Percentiles rank a stretch among this genome's conserved stretches.
These are phyloP conservation scores for Penicillium goetzii DNA, from an alignment of 495 filamentous ascomycete species.

Conservation along the genomic window DNA sequence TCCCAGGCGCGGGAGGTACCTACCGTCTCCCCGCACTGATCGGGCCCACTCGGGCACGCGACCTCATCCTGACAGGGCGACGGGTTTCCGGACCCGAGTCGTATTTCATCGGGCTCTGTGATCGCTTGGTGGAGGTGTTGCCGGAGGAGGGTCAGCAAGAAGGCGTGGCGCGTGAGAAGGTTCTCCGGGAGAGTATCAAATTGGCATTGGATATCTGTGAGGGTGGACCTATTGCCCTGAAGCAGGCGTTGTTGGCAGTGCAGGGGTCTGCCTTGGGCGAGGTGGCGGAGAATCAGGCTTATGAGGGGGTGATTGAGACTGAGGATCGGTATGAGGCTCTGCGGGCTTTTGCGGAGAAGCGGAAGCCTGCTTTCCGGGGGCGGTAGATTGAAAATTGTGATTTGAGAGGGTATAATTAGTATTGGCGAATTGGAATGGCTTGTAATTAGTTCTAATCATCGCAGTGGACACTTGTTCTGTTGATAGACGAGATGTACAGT, in stretches of 20 bases:
- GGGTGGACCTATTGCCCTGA: constrained; percentile 80
- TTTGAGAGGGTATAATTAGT: neutral
- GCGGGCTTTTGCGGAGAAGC: constrained; percentile 85
- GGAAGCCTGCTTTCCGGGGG: constrained; percentile 82
- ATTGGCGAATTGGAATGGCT: neutral
- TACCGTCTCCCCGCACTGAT: constrained; percentile 80
- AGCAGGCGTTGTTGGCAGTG: constrained; percentile 73
- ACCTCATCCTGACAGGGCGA: constrained; percentile 85
- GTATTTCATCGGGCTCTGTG: constrained; percentile 80
- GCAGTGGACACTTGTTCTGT: neutral
- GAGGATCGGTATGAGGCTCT: constrained; percentile 88
- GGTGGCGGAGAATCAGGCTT: constrained; percentile 74
- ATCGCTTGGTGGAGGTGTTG: constrained; percentile 75
- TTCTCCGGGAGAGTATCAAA: constrained; percentile 72
- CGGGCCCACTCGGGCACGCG: constrained; percentile 73
- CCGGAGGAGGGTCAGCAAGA: constrained; percentile 58
- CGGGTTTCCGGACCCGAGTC: constrained; percentile 78
- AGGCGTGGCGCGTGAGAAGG: constrained; percentile 62
- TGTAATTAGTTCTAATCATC: neutral
- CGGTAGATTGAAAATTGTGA: constrained; percentile 22
- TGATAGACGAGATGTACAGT: neutral
- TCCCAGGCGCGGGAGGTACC: constrained; percentile 92
- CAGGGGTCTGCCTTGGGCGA: constrained; percentile 60
- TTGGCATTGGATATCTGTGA: constrained; percentile 81
- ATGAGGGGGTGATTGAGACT: constrained; percentile 76